Percentiles rank a stretch among this genome's conserved stretches.
Conservation (phyloP, 768 basidiomycete genomes). For the Fomitopsis serialis region DNA sequence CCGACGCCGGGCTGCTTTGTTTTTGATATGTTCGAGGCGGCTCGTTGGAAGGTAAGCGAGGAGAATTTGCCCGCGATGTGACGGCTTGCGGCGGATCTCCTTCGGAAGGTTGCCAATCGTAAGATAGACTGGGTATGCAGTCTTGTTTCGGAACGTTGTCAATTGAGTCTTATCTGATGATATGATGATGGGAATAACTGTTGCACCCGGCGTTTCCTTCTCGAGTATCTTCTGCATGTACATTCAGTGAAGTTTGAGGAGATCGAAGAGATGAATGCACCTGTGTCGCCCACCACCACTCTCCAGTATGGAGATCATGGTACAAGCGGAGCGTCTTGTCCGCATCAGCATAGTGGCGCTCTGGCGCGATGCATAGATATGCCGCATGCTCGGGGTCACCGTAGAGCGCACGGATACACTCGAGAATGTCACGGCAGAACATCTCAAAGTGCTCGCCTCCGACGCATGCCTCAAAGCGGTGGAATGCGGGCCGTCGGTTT, state of each 20-base stretch:
- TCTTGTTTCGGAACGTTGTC: constrained; percentile 15
- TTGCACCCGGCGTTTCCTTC: constrained; percentile 11
- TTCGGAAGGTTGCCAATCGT: constrained; percentile 25
- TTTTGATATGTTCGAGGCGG: constrained; percentile 12
- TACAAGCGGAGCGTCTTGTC: constrained; percentile 24
- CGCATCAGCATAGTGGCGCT: constrained; percentile 30
- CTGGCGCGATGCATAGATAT: constrained; percentile 29
- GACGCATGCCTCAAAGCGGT: constrained; percentile 21
- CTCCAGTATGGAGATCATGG: constrained; percentile 40
- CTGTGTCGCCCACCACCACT: constrained; percentile 50
- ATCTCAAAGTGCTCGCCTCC: constrained; percentile 27
- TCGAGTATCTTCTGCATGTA: constrained; percentile 12
- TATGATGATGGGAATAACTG: constrained; percentile 17
- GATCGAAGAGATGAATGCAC: constrained; percentile 19
- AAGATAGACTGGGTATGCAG: constrained; percentile 21
- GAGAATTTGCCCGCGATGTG: constrained; percentile 17
- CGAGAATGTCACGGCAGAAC: constrained; percentile 29
- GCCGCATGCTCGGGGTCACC: constrained; percentile 27
- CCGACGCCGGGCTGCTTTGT: constrained; percentile 14
- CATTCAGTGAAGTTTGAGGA: background rate
- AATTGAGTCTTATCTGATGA: constrained; percentile 20
- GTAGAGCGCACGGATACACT: constrained; percentile 31
- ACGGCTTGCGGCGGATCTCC: constrained; percentile 20
- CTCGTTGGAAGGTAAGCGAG: constrained; percentile 22
- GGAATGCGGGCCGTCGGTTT: constrained; percentile 20